Conservation (phyloP, 805 yeast genomes). For the Suhomyces emberorum region DNA sequence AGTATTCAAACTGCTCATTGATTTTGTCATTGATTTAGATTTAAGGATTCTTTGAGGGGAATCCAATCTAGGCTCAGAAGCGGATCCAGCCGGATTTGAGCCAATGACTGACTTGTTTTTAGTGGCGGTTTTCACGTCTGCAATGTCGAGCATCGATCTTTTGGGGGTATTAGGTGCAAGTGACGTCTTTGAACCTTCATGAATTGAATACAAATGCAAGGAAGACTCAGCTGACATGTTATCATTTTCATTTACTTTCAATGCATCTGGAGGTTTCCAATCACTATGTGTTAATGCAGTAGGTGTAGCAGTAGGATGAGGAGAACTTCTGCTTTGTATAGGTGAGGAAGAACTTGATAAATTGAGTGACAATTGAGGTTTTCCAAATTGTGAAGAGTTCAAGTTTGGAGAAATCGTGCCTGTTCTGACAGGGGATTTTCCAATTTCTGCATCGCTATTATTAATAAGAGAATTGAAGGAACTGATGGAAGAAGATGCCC, state of each 20-base stretch:
- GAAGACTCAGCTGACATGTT: slow-evolving; percentile 4
- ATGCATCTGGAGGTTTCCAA: slow-evolving; percentile 3
- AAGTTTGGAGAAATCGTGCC: neutral
- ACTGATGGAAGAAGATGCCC: slow-evolving; percentile 16
- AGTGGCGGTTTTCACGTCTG: neutral
- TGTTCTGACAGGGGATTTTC: slow-evolving; percentile 1
- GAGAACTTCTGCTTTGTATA: neutral
- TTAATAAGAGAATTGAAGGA: slow-evolving; percentile 15
- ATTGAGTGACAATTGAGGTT: neutral
- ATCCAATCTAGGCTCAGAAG: slow-evolving; percentile 2
- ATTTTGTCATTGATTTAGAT: slow-evolving; percentile 2
- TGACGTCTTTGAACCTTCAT: slow-evolving; percentile 3
- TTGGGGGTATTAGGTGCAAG: neutral
- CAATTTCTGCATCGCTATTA: slow-evolving; percentile 1
- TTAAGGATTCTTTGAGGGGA: slow-evolving; percentile 1
- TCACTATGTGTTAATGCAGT: slow-evolving; percentile 1
- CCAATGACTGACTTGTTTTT: neutral
- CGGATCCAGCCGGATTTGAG: slow-evolving; percentile 4
- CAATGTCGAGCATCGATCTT: neutral
- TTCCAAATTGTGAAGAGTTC: neutral
- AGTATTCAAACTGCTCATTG: slow-evolving; percentile 18
- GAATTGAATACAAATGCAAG: slow-evolving; percentile 4
- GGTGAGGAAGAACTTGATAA: neutral
- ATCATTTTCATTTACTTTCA: neutral
- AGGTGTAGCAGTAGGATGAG: slow-evolving; percentile 3